phyloP scores from a whole-genome alignment of 306 rosid species.

The Inga laurina region DNA sequence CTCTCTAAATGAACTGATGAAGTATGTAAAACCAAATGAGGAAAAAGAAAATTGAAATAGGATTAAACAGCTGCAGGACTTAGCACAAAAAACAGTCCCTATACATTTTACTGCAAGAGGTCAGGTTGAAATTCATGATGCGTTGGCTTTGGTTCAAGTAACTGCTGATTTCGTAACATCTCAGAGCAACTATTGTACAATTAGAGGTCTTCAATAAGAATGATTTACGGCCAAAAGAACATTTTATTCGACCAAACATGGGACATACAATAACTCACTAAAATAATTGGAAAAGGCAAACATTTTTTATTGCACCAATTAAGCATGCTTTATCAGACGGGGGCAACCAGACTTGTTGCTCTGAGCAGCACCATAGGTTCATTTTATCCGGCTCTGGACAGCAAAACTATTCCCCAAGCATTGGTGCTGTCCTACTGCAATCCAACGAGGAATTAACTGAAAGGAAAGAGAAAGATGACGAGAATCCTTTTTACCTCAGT shows the following conservation, averaged over 20 bases:
- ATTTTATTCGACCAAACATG: not conserved
- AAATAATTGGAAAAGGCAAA: not conserved
- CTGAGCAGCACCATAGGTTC: not conserved
- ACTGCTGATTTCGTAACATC: not conserved
- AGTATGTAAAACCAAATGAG: no score
- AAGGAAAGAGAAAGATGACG: not conserved
- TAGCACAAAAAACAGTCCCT: no score
- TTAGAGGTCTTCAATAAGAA: not conserved
- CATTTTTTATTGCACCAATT: not conserved
- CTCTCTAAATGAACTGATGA: not conserved
- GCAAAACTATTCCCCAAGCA: not conserved
- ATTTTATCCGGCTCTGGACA: not conserved
- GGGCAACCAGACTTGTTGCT: not conserved
- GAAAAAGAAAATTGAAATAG: no score
- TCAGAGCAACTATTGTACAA: conserved; percentile 4
- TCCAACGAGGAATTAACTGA: not conserved
- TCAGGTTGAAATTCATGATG: not conserved
- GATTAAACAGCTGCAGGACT: no score
- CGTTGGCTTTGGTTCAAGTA: not conserved
- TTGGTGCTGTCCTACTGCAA: not conserved
- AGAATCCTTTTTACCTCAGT: conserved; percentile 58
- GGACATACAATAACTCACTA: not conserved
- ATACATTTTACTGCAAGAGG: no score
- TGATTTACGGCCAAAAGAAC: not conserved
- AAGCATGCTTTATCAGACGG: not conserved